phyloP scores from a whole-genome alignment of 441 rosid species.

The Euphorbia neoarborescens region DNA sequence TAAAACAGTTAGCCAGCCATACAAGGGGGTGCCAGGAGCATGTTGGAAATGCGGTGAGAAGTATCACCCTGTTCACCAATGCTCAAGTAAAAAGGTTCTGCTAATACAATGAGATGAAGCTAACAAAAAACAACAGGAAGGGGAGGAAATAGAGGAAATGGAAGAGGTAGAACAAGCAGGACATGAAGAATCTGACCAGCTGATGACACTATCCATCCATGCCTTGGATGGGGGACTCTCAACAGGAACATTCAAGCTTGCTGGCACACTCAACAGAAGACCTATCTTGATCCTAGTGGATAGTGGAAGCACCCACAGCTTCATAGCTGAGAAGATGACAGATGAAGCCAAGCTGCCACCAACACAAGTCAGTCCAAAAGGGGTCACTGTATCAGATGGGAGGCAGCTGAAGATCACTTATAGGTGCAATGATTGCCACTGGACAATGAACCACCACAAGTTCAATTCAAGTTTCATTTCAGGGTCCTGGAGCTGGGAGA shows the following conservation, averaged over 20 bases:
- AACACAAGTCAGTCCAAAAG: neutral
- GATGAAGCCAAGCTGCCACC: neutral
- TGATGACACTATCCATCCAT: neutral
- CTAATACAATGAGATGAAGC: neutral
- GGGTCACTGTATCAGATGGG: neutral
- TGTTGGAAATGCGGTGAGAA: neutral
- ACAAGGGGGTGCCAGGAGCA: neutral
- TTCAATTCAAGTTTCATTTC: neutral
- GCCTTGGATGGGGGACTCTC: neutral
- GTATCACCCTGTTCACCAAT: neutral
- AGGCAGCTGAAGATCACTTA: neutral
- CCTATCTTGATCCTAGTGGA: neutral
- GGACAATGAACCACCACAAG: neutral
- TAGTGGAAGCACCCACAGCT: conserved; percentile 5
- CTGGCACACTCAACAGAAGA: neutral
- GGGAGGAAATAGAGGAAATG: neutral
- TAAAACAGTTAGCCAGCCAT: neutral
- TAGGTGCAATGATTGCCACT: neutral
- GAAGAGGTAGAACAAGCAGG: neutral
- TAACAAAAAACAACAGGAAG: neutral
- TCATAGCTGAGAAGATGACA: neutral
- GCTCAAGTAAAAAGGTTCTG: neutral
- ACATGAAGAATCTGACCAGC: neutral
- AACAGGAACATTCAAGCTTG: neutral
- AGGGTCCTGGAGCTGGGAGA: neutral